These are phyloP conservation scores for Chondrostereum purpureum DNA, from an alignment of 1,284 basidiomycete species.

Conservation along the genomic window DNA sequence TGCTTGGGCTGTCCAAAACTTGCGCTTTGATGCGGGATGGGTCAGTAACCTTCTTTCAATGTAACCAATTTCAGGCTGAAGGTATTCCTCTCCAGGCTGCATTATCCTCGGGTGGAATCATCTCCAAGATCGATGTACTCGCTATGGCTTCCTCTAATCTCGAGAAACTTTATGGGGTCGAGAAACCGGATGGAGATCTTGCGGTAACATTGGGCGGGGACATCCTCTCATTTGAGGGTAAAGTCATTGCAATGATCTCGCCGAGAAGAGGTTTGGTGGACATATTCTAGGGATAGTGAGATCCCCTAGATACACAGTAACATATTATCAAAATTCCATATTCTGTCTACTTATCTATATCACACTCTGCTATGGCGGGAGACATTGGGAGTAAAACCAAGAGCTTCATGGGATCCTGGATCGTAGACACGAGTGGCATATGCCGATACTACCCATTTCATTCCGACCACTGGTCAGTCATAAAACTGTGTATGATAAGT, in stretches of 20 bases:
- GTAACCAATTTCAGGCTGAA: no score
- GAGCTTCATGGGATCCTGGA: no score
- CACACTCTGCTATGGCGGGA: no score
- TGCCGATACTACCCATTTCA: no score
- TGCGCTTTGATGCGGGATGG: conserved; percentile 44
- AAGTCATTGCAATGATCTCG: conserved; percentile 14
- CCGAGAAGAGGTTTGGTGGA: conserved; percentile 13
- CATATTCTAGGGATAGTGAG: conserved; percentile 7
- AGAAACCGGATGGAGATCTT: conserved; percentile 5
- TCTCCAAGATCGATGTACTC: conserved; percentile 1
- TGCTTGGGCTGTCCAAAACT: conserved; percentile 49
- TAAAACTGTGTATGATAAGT: no score
- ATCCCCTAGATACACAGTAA: no score
- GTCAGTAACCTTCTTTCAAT: neutral
- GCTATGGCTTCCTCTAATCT: conserved; percentile 9
- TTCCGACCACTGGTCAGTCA: no score
- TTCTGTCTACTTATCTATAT: no score
- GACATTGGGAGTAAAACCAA: no score
- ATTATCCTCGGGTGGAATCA: neutral
- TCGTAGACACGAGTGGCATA: no score
- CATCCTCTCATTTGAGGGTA: conserved; percentile 12
- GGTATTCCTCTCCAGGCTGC: conserved; percentile 1
- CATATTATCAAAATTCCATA: no score
- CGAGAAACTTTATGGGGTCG: conserved; percentile 11
- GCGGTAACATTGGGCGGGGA: conserved; percentile 12